Base-by-base conservation (phyloP, 768 basidiomycete species). In the Macrolepiota dolichaula region DNA sequence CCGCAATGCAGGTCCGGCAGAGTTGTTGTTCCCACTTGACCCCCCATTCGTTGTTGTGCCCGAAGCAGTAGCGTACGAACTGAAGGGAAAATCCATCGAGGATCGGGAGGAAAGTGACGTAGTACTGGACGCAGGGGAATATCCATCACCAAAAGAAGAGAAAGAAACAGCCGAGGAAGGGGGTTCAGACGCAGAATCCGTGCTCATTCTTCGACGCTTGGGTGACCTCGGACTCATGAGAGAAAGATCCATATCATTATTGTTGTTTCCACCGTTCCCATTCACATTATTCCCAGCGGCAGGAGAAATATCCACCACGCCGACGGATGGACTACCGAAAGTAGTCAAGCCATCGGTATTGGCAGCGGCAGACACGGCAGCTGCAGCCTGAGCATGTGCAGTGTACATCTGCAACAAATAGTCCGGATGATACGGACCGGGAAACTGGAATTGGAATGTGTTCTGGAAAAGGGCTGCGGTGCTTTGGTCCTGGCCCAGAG, bases 341-440 rank as follows among this genome's bases (percentile, higher is more conserved):
- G 29, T 15, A 4, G 46, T 24, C 13, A 58, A 35, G 3, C 12
- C 57, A 2, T 46, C 56, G 1, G 35, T 27, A 15, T 19, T 17
- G 32, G 15, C 24, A 51, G 32, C 35, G 7, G 9, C 27, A 27
- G 29, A 19, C 35, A 4, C 57, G 11, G 15, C 53, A 29, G 42
- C 51, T 24, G 22, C 70, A 11, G 69, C 63, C 40, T 87, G 27
- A 72, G 72, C 13, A 81, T 72, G 71, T 40, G 75, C 64, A 42
- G 74, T 69, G 66, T 81, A 84, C 52, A 83, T 66, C 67, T 87
- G 85, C 46, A 79, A 73, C 12, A 90, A 72, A 59, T 88, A 85
- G 67, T 91, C 90, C 2, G 88, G 87, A 63, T 89, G 86, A 65
- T 89, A 91, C 3, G 89, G 88, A 0, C 89, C 89, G 3, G 90